Base-by-base conservation (phyloP, 2,329 filamentous ascomycete species). In the Pyricularia pennisetigena region DNA sequence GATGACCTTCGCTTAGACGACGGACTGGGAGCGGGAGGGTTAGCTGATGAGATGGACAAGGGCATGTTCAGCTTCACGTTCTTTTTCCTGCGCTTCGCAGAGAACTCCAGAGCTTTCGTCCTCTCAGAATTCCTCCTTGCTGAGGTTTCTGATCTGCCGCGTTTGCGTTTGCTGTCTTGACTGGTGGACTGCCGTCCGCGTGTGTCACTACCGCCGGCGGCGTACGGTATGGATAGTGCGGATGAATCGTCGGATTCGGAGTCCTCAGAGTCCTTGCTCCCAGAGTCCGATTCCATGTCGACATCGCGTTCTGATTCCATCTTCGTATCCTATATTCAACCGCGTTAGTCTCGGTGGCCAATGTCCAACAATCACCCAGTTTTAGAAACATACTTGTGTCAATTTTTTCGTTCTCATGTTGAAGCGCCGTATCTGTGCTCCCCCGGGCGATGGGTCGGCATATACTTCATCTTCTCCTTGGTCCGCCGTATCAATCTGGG, bases 11-110 rank as follows among this genome's bases (percentile, higher is more conserved):
- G 41, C 20, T 54, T 54, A 8, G 20, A 54, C 41, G 41, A 54
- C n/a, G 41, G 41, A 20, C 41, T 54, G 41, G 5, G 20, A 54
- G 41, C 41, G 41, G 41, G 20, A 54, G 41, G 41, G 20, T 54
- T 57, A 14, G 65, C 65, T 23, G 72, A 81, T 69, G 88, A 91
- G 64, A 92, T 86, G 1, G 87, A 89, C 4, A 82, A 83, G 68
- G 88, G 75, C 28, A 82, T 82, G 10, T 89, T 89, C 68, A 92
- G 78, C 70, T 89, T 88, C 67, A 91, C 82, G 68, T 90, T 86
- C 75, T 89, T 90, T 76, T 87, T 87, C 73, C 86, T 84, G 63
- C 87, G 81, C 74, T 85, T 83, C 61, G 86, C 85, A 8, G 86
- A 84, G 23, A 88, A 76, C 71, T 86, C 81, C 71, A 79, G 78